A percentile compares a stretch with the other conserved stretches of the same genome.
phyloP scores from a whole-genome alignment of 106 monocot species.

The Phalaenopsis equestris region DNA sequence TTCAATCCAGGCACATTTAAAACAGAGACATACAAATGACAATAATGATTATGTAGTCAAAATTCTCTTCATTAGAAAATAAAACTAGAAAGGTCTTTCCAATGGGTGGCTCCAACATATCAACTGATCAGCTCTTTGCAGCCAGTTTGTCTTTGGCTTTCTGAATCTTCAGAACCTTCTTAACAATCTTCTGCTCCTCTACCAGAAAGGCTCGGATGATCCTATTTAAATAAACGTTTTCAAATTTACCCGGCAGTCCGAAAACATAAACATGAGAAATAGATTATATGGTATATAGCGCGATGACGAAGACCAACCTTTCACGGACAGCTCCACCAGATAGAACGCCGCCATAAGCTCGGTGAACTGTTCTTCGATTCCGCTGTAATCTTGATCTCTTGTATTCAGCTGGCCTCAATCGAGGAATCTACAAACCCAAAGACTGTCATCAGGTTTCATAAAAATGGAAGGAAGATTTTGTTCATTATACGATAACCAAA shows the following conservation, averaged over 20 bases:
- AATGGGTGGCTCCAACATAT: background rate
- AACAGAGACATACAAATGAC: background rate
- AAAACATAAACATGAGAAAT: background rate
- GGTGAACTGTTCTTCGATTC: constrained; percentile 35
- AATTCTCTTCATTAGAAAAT: background rate
- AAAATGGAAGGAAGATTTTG: background rate
- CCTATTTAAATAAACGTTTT: constrained; percentile 2
- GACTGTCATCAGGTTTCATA: background rate
- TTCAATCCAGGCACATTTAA: background rate
- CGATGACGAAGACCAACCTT: constrained; percentile 17
- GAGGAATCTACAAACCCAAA: constrained; percentile 29
- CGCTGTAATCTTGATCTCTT: constrained; percentile 31
- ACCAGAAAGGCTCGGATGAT: constrained; percentile 57
- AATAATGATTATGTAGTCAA: background rate
- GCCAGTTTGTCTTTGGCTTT: constrained; percentile 60
- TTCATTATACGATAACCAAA: no score
- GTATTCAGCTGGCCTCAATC: constrained; percentile 36
- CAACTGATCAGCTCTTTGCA: constrained; percentile 21
- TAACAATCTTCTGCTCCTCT: constrained; percentile 70
- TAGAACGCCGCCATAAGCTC: constrained; percentile 40
- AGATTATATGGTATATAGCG: background rate
- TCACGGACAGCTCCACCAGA: constrained; percentile 35
- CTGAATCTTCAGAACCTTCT: constrained; percentile 70
- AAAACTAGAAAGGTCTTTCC: background rate
- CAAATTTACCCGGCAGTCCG: background rate